Evolutionary conservation across 164 flowering plant species (phyloP), one percentile per base, ranked within the genome.

Genomic region (Piper longum): DNA sequence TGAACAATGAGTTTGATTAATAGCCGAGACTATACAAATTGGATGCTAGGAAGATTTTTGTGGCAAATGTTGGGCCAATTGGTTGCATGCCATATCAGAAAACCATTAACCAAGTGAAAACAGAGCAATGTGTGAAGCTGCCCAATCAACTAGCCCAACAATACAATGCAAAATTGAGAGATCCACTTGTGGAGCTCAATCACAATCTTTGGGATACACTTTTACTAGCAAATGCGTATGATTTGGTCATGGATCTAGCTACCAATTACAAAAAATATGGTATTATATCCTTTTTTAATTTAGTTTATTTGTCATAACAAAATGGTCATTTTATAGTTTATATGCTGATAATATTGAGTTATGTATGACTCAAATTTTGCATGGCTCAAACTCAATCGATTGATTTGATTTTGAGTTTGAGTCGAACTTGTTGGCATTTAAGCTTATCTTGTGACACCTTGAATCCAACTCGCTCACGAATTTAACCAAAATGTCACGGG

Each of bases 21-120:
- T 2, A 2, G 68, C 89, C 88, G 99, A 87, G 97, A 65, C 79
- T 93, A 40, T 90, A 93, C 66, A 59, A 71, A 18, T 48, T 93
- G 73, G 99, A 88, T 70, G 99, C 95, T 12, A 69, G 97, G 66
- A 90, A 93, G 62, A 87, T 93, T 59, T 85, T 88, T 51, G 59
- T 93, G 0, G 91, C 86, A 17, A 88, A 82, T 52, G 89, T 93
- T 1, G 99, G 99, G 9, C 99, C 95, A 12, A 77, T 93, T 16
- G 96, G 97, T 4, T 90, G 97, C 80, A 93, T 93, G 56, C 99
- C 99, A 0, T 93, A 93, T 54, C 95, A 90, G 73, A 93, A 87
- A 72, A 84, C 88, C 0, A 85, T 90, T 9, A 93, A 87, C 62
- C 85, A 77, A 60, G 26, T 88, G 11, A 76, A 43, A 5, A 70